Evolutionary conservation across 2,329 filamentous ascomycete genomes (phyloP), one percentile per base, ranked within the genome.

Genomic region (Fusarium hainanense): DNA sequence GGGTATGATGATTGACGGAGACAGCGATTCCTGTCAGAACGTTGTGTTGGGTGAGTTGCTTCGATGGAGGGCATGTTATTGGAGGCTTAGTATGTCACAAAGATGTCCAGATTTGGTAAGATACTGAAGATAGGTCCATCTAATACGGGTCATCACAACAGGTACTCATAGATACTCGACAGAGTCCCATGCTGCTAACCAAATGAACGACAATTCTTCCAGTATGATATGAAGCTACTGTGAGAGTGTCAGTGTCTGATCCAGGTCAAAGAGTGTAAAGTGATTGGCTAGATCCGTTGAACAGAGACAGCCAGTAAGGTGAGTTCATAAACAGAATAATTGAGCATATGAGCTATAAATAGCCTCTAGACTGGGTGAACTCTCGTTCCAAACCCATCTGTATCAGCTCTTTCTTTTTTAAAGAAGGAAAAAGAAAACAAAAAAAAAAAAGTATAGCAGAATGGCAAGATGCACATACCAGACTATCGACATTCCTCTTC

Each of bases 11-110:
- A 10, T 34, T 6, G 32, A 18, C 8, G 1, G 32, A 5, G 16
- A 34, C 16, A 34, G 32, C 6, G 9, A 7, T 11, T n/a, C 34
- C 18, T n/a, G 6, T 6, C 18, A 37, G 0, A 37, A 4, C 34
- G 11, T 2, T n/a, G 18, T 4, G 18, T 3, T n/a, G 1, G 9
- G 10, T n/a, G 18, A 37, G 32, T 18, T 10, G 5, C 5, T 10
- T 34, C 9, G 9, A n/a, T n/a, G 21, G 21, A 21, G 21, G 21
- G 21, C 21, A 21, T 21, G 21, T 21, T 21, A 3, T 21, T 21
- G 21, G 21, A 21, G 21, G 21, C 21, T 21, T 21, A 21, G 21
- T 21, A 21, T 21, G 21, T 21, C 21, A 21, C 21, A 4, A 21
- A 21, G 21, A 21, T 21, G 21, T 21, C 4, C 21, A 21, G 21